Base-by-base conservation (phyloP, 1,139 yeast genomes). In the Pichia sp. region DNA sequence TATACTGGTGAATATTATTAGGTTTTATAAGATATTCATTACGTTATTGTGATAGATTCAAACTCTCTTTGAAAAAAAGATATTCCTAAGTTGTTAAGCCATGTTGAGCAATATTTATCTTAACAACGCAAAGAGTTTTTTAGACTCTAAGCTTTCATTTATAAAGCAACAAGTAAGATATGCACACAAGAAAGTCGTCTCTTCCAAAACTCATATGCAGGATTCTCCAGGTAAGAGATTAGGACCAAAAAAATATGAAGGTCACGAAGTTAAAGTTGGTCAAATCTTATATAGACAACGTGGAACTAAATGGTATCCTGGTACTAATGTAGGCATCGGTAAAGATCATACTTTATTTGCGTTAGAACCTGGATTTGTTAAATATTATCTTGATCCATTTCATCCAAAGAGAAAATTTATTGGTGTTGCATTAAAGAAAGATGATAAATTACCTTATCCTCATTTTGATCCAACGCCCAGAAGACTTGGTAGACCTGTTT, bases 241-340 rank as follows among this genome's bases (percentile, higher is more conserved):
- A 45, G 99, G 99, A 30, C 86, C 95, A 33, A 92, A 92, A 67
- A 85, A 76, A 43, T 77, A 83, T 52, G 97, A 90, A 57, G 83
- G 85, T 38, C 74, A 78, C 59, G 66, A 64, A 32, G 86, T 82
- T 2, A 73, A 75, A 44, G 80, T 87, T 0, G 97, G 97, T n/a
- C 86, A 89, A 60, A 90, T 92, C 55, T 74, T 92, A 38, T 80
- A 87, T 80, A 80, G 97, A 65, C 99, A 92, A 62, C 77, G 97
- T 63, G 99, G 99, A 59, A 89, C 98, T n/a, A 82, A 78, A 58
- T 85, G 90, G 62, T 95, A 81, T 59, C 97, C 98, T 0, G 99
- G 99, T 37, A 95, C 86, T 55, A 90, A 92, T 56, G 82, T 80
- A 30, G 87, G 85, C 22, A 85, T 92, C 52, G 98, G 99, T 53